Conservation (phyloP, 331 rosid species). For the Acacia concinna region DNA sequence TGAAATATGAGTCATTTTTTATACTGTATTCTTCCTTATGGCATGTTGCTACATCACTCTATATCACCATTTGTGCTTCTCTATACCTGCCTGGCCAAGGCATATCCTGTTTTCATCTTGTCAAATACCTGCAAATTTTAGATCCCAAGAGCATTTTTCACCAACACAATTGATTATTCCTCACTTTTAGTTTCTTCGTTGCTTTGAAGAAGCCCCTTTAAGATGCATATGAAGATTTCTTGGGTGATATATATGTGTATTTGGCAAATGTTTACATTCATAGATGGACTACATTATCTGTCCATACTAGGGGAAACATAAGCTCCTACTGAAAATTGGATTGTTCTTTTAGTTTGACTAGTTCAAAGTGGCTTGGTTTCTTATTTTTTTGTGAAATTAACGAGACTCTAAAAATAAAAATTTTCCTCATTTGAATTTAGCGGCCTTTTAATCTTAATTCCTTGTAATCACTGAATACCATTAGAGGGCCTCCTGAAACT, state of each 20-base stretch:
- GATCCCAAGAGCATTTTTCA: neutral
- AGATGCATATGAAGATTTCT: neutral
- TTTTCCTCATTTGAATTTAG: neutral
- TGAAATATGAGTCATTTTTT: conserved; percentile 13
- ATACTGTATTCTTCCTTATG: neutral
- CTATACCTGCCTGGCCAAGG: neutral
- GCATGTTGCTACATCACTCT: neutral
- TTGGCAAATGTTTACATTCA: neutral
- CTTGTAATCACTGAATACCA: neutral
- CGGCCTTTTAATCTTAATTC: neutral
- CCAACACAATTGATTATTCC: neutral
- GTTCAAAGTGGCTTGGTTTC: neutral
- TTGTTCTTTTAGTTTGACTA: neutral
- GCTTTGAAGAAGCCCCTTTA: neutral
- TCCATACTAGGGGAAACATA: neutral
- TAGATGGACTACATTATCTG: neutral
- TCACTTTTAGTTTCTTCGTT: neutral
- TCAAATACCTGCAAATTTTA: conserved; percentile 2
- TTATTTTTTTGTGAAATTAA: neutral
- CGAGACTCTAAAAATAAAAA: neutral
- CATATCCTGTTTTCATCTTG: conserved; percentile 20
- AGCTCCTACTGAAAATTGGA: neutral
- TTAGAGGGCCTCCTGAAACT: neutral
- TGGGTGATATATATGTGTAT: neutral
- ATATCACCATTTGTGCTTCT: conserved; percentile 12